Conservation (phyloP, 2,329 filamentous ascomycete genomes). For the Setomelanomma holmii region DNA sequence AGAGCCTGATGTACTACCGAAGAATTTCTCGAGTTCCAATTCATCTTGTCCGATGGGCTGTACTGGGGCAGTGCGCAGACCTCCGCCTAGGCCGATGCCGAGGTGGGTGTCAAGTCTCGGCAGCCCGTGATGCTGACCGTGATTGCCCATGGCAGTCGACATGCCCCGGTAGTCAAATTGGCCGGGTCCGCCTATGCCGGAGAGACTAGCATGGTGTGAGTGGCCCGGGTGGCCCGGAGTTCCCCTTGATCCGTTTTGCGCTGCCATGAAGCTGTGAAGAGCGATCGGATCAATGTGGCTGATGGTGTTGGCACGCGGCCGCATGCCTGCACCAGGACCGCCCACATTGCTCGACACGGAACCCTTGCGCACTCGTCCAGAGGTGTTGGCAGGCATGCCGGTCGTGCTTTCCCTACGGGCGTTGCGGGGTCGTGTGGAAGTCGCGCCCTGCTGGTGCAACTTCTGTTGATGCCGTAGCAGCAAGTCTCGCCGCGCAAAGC, state of each 20-base stretch:
- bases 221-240: conserved; percentile 60
- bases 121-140: conserved; percentile 69
- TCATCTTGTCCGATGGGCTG: conserved; percentile 64
- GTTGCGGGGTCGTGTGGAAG: conserved; percentile 84
- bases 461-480: conserved; percentile 97
- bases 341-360: conserved; percentile 72
- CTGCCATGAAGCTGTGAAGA: conserved; percentile 72
- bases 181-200: conserved; percentile 64
- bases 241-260: conserved; percentile 60
- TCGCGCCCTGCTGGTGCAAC: conserved; percentile 89
- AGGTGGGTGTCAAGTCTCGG: conserved; percentile 85
- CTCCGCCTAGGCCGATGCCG: conserved; percentile 69
- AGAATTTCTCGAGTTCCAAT: conserved; percentile 74
- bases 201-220: conserved; percentile 77
- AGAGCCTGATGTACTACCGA: conserved; percentile 63
- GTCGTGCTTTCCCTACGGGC: conserved; percentile 83
- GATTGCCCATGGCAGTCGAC: conserved; percentile 70
- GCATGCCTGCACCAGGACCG: conserved; percentile 66
- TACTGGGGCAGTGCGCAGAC: conserved; percentile 76
- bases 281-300: conserved; percentile 84
- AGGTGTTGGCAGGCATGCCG: conserved; percentile 71
- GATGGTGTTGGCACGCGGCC: conserved; percentile 94
- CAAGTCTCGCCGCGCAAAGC: conserved; percentile 92
- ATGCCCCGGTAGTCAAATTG: conserved; percentile 75
- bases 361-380: conserved; percentile 86